phyloP scores from a whole-genome alignment of 139 green algal genomes.

The Ulvella scutata region DNA sequence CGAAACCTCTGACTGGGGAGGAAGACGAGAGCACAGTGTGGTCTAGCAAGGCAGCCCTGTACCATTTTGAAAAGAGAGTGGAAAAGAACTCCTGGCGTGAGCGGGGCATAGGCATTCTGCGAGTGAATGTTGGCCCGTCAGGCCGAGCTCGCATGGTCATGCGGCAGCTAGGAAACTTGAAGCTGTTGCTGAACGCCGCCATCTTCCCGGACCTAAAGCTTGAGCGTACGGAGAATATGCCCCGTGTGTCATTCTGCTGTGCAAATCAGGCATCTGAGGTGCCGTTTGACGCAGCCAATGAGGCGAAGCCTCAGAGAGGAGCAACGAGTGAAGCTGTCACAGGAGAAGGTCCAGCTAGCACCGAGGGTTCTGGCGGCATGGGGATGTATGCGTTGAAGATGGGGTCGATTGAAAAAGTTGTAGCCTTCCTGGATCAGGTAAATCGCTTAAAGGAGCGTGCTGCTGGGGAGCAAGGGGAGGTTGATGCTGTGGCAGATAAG shows the following conservation, averaged over 20 bases:
- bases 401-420: neutral
- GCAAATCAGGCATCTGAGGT: neutral
- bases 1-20: neutral
- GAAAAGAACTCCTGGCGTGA: neutral
- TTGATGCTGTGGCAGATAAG: neutral
- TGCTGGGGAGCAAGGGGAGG: neutral
- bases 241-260: neutral
- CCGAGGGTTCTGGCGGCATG: no score
- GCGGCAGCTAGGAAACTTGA: neutral
- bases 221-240: neutral
- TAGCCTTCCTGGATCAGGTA: neutral
- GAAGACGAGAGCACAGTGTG: neutral
- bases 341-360: neutral
- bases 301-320: neutral
- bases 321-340: neutral
- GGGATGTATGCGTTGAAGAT: neutral
- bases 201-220: neutral
- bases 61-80: neutral
- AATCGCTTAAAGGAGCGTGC: neutral
- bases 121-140: neutral
- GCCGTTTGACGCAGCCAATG: neutral
- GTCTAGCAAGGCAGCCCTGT: neutral
- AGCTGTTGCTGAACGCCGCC: neutral
- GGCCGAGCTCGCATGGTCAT: neutral
- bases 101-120: neutral